Percentiles rank a stretch among this genome's conserved stretches.
phyloP scores from a whole-genome alignment of 176 grass and related monocot genomes.

The Olyra latifolia region DNA sequence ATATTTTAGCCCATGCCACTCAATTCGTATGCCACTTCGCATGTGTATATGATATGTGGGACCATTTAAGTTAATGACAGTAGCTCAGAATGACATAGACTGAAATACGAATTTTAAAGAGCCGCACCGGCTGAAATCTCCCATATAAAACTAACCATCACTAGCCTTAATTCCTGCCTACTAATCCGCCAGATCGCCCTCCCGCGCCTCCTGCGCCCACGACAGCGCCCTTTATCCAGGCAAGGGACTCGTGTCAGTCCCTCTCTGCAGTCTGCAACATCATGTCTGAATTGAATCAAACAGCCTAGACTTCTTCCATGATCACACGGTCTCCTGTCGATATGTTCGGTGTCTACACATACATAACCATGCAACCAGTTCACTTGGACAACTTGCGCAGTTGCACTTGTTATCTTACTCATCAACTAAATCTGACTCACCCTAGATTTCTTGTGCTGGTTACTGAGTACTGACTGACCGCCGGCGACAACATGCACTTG shows the following conservation, averaged over 20 bases:
- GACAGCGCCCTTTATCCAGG: neutral
- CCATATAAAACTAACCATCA: no score
- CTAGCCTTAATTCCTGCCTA: no score
- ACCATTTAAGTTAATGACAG: no score
- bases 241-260: neutral
- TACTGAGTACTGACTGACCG: neutral
- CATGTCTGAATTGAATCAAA: neutral
- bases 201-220: neutral
- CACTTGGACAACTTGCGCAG: neutral
- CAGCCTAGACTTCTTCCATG: neutral
- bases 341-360: neutral
- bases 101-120: no score
- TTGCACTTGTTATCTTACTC: neutral
- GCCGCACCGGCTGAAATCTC: no score
- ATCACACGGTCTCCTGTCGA: neutral
- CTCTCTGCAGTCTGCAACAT: neutral
- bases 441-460: neutral
- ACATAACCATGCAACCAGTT: neutral
- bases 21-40: no score
- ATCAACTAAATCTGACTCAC: neutral
- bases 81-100: no score
- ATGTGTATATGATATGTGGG: no score
- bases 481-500: neutral
- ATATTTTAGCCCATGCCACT: no score
- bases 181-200: no score